phyloP scores from a whole-genome alignment of 208 protist genomes.

The Trypanosoma congolense region DNA sequence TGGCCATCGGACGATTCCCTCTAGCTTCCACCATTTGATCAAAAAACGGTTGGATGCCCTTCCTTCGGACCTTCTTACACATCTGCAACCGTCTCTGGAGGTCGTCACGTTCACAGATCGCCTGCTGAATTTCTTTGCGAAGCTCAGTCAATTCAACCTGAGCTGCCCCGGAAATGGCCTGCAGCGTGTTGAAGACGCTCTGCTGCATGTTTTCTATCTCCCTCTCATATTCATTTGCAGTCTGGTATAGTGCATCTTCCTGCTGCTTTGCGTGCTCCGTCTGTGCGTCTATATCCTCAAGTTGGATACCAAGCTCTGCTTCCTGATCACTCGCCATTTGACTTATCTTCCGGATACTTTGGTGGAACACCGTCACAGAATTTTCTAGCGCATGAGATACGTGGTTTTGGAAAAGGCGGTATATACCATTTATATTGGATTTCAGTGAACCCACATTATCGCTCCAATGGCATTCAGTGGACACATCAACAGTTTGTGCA shows the following conservation, averaged over 20 bases:
- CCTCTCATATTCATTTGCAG: conserved; percentile 3
- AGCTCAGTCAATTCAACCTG: conserved; percentile 3
- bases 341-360: conserved; percentile 21
- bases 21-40: too few relatives aligned
- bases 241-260: conserved; percentile 1
- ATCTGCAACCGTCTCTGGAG: background rate
- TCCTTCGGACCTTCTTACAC: background rate
- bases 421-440: background rate
- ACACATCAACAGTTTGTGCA: too few relatives aligned
- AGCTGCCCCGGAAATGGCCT: background rate
- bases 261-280: background rate
- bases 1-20: too few relatives aligned
- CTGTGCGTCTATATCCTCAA: conserved; percentile 3
- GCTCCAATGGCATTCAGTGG: background rate
- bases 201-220: background rate
- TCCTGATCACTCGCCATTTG: conserved; percentile 15
- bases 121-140: conserved; percentile 1
- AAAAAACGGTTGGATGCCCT: too few relatives aligned
- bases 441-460: background rate
- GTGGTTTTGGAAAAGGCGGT: conserved; percentile 7
- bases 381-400: conserved; percentile 7
- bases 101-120: background rate
- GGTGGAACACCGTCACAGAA: conserved; percentile 16
- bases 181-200: background rate
- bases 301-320: conserved; percentile 13